Evolutionary conservation across 78 protist genomes (phyloP), one percentile per base, ranked within the genome.

Genomic region (Dictyostelium intermedium): DNA sequence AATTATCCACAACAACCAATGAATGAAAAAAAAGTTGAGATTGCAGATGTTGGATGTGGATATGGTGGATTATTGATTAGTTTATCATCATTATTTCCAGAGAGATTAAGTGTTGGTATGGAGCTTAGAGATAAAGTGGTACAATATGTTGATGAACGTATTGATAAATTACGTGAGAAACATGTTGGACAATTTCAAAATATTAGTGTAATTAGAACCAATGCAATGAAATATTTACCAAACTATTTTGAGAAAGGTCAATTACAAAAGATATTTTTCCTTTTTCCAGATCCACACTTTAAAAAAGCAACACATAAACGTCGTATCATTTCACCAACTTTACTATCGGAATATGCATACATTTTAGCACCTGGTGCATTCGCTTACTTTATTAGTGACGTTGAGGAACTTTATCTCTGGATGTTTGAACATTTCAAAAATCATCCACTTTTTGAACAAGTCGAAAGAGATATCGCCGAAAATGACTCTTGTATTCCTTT

Each of bases 251-350:
- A 25, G 18, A 96, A 97, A 63, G 99, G 97, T 5, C 99, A 97
- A 83, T 84, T 97, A 25, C 50, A 56, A 25, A 97, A 95, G 91
- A 89, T 99, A 39, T 98, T 98, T 93, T 96, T 99, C 95, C 91
- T 97, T 79, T 98, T 97, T 85, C 99, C 99, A 1, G 99, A 99
- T 70, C 99, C 99, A 25, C 99, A 99, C 83, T 99, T 97, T 63
- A 99, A 99, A 87, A 89, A 91, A 73, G 85, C 95, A 7, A 97
- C 97, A 89, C 96, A 96, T 39, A 81, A 98, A 13, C 91, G 99
- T 83, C 96, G 99, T 39, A 97, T 98, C 85, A 96, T 99, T 87
- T 80, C 93, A 82, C 93, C 80, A 27, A 69, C 96, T 5, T 95
- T 99, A 3, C 85, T 98, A 3, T 83, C 96, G 14, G 99, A 98